These are phyloP conservation scores for Polyporus arcularius DNA, from an alignment of 768 basidiomycete genomes.

Conservation along the genomic window DNA sequence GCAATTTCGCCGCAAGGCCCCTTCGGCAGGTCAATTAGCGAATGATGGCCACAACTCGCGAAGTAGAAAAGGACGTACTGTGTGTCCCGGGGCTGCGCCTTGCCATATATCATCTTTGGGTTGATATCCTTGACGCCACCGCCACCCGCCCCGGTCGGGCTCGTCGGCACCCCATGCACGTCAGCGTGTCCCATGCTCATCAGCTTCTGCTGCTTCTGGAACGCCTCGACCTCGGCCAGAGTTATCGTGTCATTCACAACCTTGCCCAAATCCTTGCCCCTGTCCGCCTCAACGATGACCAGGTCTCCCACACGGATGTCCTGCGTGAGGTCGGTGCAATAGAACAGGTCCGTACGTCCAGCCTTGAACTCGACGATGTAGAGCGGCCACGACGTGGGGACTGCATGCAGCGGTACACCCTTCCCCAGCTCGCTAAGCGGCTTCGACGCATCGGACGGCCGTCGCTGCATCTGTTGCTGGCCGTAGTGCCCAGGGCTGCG, in stretches of 20 bases:
- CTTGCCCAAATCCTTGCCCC: constrained; percentile 91
- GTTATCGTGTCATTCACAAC: constrained; percentile 92
- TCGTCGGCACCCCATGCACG: constrained; percentile 43
- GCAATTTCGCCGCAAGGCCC: constrained; percentile 75
- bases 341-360: constrained; percentile 93
- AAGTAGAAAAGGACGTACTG: constrained; percentile 51
- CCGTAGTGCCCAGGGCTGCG: constrained; percentile 16
- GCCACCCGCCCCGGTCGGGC: constrained; percentile 48
- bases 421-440: constrained; percentile 69
- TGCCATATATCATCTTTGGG: constrained; percentile 95
- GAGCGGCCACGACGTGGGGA: constrained; percentile 85
- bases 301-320: constrained; percentile 83
- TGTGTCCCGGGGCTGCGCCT: constrained; percentile 80
- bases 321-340: constrained; percentile 68
- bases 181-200: constrained; percentile 37
- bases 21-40: constrained; percentile 37
- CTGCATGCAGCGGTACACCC: constrained; percentile 82
- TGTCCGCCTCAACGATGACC: constrained; percentile 96
- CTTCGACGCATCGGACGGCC: constrained; percentile 40
- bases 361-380: constrained; percentile 99
- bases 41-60: neutral
- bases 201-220: constrained; percentile 75
- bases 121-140: constrained; percentile 86
- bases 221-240: constrained; percentile 85
- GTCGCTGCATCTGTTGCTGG: constrained; percentile 33